Percentiles rank a stretch among this genome's conserved stretches.
These are phyloP conservation scores for Lactarius pseudohatsudake DNA, from an alignment of 768 basidiomycete species.

Conservation along the genomic window DNA sequence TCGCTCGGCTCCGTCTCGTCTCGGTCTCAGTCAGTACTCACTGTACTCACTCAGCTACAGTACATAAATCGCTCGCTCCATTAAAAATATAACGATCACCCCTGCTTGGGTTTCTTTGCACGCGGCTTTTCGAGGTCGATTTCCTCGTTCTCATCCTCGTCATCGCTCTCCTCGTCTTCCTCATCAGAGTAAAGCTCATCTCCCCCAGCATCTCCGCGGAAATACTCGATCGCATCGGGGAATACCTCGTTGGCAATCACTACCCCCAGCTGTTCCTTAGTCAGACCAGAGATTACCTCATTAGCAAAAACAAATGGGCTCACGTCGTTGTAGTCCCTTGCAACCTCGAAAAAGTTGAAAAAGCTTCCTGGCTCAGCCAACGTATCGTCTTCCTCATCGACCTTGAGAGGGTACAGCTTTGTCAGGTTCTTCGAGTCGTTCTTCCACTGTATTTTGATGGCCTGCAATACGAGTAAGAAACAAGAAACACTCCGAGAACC, in stretches of 20 bases:
- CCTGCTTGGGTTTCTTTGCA: conserved; percentile 66
- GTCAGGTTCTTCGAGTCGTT: conserved; percentile 73
- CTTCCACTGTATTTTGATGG: conserved; percentile 77
- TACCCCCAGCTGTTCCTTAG: conserved; percentile 57
- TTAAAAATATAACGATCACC: conserved; percentile 38
- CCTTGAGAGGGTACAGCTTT: conserved; percentile 69
- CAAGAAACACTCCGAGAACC: conserved; percentile 4
- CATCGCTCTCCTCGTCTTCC: conserved; percentile 67
- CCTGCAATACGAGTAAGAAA: conserved; percentile 40
- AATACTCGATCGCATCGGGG: conserved; percentile 78
- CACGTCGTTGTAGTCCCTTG: conserved; percentile 67
- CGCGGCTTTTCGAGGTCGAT: conserved; percentile 87
- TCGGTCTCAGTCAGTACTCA: neutral
- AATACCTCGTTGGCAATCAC: conserved; percentile 76
- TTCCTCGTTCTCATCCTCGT: conserved; percentile 72
- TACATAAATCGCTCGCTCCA: conserved; percentile 8
- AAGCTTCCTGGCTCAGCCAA: conserved; percentile 74
- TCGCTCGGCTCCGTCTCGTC: neutral
- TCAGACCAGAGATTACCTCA: neutral
- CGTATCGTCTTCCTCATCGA: conserved; percentile 60
- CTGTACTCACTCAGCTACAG: neutral
- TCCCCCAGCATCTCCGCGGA: conserved; percentile 63
- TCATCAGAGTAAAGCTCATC: conserved; percentile 66
- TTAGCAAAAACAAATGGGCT: conserved; percentile 33
- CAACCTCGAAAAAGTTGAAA: conserved; percentile 83